Percentiles rank a stretch among this genome's conserved stretches.
These are phyloP conservation scores for Trichophyton rubrum DNA, from an alignment of 2,329 filamentous ascomycete species.

Conservation along the genomic window DNA sequence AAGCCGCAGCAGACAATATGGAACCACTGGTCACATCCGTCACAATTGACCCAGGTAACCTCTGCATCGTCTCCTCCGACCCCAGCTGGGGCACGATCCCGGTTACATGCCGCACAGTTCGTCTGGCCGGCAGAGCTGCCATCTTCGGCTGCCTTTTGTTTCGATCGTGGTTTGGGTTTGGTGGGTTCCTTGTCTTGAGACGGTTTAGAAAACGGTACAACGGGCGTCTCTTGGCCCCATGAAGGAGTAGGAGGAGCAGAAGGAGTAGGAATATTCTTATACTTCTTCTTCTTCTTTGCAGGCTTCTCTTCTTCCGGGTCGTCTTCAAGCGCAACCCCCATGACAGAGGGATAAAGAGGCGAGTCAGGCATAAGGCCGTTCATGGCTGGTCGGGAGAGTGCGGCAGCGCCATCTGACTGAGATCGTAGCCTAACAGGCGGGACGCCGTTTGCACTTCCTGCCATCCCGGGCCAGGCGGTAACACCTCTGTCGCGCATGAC, in stretches of 20 bases:
- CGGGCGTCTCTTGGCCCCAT: neutral
- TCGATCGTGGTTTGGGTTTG: neutral
- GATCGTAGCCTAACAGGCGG: constrained; percentile 29
- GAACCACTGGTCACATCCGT: constrained; percentile 57
- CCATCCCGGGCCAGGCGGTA: neutral
- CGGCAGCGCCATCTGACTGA: constrained; percentile 31
- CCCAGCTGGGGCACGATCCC: constrained; percentile 40
- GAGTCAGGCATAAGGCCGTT: constrained; percentile 16
- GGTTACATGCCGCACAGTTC: constrained; percentile 47
- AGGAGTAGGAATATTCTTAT: too few species aligned
- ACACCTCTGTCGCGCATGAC: neutral
- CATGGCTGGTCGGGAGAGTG: constrained; percentile 26
- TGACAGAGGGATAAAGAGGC: neutral
- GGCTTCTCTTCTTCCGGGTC: constrained; percentile 8
- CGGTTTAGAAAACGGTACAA: neutral
- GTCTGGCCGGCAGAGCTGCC: constrained; percentile 23
- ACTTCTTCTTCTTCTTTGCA: neutral
- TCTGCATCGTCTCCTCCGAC: constrained; percentile 39
- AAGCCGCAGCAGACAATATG: constrained; percentile 56
- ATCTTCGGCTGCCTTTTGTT: constrained; percentile 8
- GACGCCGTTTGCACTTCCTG: constrained; percentile 7
- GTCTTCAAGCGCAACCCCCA: constrained; percentile 11
- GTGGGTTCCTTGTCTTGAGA: neutral
- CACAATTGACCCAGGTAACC: constrained; percentile 52
- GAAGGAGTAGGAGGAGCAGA: too few species aligned